A percentile compares a stretch with the other conserved stretches of the same genome.
phyloP scores from a whole-genome alignment of 768 basidiomycete genomes.

The Floccularia luteovirens region DNA sequence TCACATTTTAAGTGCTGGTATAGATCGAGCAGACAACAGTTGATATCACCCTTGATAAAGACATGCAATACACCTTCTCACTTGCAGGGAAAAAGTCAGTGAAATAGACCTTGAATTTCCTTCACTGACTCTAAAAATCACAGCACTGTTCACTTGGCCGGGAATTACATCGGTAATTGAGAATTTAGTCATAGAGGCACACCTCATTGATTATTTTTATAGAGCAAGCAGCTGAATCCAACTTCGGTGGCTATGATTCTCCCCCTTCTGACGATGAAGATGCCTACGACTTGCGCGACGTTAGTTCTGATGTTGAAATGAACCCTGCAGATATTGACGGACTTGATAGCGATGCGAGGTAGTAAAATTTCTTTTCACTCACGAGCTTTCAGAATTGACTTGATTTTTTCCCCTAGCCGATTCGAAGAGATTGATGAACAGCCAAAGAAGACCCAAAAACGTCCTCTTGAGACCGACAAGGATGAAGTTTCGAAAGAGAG shows the following conservation, averaged over 20 bases:
- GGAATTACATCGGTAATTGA: conserved; percentile 71
- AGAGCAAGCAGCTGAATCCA: conserved; percentile 51
- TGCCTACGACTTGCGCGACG: conserved; percentile 60
- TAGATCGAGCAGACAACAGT: conserved; percentile 74
- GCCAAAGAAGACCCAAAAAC: conserved; percentile 49
- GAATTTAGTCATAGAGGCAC: not conserved
- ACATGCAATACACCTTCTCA: conserved; percentile 61
- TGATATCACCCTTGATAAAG: conserved; percentile 64
- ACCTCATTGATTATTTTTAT: conserved; percentile 2
- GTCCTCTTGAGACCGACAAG: conserved; percentile 48
- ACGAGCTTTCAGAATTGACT: not conserved
- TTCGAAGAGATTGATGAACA: conserved; percentile 65
- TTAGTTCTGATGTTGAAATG: conserved; percentile 81
- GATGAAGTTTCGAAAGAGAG: conserved; percentile 27
- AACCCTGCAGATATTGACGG: conserved; percentile 54
- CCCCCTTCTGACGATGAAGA: conserved; percentile 51
- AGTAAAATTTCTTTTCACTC: conserved; percentile 9
- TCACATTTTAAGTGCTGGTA: not conserved
- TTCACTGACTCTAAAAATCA: conserved; percentile 6
- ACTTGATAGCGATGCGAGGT: conserved; percentile 50
- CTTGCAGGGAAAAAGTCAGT: conserved; percentile 74
- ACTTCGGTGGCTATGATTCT: too few relatives aligned
- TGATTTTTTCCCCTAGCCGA: conserved; percentile 32
- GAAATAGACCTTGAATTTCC: conserved; percentile 5
- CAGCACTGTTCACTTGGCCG: conserved; percentile 71